Percentiles rank a stretch among this genome's conserved stretches.
phyloP scores from a whole-genome alignment of 192 early-diverging fungal species.

The Powellomyces hirtus region DNA sequence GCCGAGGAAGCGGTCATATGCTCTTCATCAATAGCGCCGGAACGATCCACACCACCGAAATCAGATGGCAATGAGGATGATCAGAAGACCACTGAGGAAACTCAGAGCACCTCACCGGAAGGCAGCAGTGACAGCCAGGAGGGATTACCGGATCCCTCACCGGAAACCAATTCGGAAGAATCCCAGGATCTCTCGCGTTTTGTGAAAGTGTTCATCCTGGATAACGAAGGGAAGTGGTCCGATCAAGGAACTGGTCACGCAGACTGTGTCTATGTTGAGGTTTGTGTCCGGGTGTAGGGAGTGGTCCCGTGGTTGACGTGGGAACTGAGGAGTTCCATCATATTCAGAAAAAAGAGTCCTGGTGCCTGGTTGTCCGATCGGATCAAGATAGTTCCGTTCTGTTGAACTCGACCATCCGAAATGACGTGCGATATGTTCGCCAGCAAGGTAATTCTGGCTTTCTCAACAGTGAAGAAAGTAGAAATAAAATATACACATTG shows the following conservation, averaged over 20 bases:
- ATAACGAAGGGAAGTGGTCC: constrained; percentile 67
- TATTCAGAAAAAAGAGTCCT: constrained; percentile 23
- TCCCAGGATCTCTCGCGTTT: constrained; percentile 31
- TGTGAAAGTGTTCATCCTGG: constrained; percentile 85
- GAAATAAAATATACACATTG: too few relatives aligned
- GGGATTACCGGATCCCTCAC: too few relatives aligned
- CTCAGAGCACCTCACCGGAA: too few relatives aligned
- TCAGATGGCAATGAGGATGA: too few relatives aligned
- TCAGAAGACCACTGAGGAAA: too few relatives aligned
- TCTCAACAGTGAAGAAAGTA: too few relatives aligned
- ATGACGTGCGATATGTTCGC: constrained; percentile 68
- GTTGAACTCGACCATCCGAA: constrained; percentile 71
- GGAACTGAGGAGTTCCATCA: neutral
- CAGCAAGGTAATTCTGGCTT: constrained; percentile 96
- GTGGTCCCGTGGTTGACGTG: neutral
- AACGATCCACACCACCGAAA: too few relatives aligned
- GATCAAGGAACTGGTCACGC: constrained; percentile 86
- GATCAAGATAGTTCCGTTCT: constrained; percentile 44
- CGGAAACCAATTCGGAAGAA: too few relatives aligned
- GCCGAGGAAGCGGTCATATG: too few relatives aligned
- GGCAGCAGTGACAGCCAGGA: too few relatives aligned
- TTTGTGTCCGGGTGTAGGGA: constrained; percentile 25
- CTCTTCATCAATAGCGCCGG: too few relatives aligned
- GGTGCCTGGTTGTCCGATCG: constrained; percentile 38
- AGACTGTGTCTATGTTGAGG: constrained; percentile 64